These are phyloP conservation scores for Datura wrightii DNA, from an alignment of 257 asterid genomes.

Conservation along the genomic window DNA sequence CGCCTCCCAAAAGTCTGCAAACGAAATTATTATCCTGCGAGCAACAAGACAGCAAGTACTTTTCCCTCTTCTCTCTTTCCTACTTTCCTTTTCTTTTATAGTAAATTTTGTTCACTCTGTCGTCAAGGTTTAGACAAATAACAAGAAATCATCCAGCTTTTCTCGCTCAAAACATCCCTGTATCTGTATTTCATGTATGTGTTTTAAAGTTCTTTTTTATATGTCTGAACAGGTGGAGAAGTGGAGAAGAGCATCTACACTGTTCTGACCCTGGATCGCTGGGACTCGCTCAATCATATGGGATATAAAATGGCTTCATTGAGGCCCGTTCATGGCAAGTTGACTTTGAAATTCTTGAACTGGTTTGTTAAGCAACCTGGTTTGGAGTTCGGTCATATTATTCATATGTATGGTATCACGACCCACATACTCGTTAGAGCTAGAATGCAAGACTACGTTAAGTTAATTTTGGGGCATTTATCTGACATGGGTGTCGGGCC, in stretches of 20 bases:
- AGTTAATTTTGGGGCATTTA: constrained; percentile 56
- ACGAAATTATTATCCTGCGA: constrained; percentile 35
- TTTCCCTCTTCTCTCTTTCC: constrained; percentile 11
- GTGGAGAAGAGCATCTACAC: constrained; percentile 62
- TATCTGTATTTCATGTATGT: background rate
- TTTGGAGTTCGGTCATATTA: constrained; percentile 63
- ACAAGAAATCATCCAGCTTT: background rate
- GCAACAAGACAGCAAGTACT: constrained; percentile 46
- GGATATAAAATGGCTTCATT: constrained; percentile 63
- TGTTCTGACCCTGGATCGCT: constrained; percentile 78
- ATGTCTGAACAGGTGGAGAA: constrained; percentile 53
- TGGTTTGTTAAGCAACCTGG: constrained; percentile 86
- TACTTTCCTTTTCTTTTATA: background rate
- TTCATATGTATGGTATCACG: constrained; percentile 76
- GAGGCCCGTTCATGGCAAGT: constrained; percentile 82
- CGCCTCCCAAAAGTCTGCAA: constrained; percentile 33
- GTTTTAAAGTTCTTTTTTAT: background rate
- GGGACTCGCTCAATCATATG: constrained; percentile 92
- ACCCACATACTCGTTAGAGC: constrained; percentile 84
- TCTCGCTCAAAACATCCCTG: background rate
- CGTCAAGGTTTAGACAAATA: constrained; percentile 44
- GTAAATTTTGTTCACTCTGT: constrained; percentile 28
- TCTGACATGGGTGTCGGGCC: constrained; percentile 55
- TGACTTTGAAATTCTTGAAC: constrained; percentile 83
- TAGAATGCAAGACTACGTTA: constrained; percentile 75